Base-by-base conservation (phyloP, 1,284 basidiomycete species). In the Ustilago vetiveriae region DNA sequence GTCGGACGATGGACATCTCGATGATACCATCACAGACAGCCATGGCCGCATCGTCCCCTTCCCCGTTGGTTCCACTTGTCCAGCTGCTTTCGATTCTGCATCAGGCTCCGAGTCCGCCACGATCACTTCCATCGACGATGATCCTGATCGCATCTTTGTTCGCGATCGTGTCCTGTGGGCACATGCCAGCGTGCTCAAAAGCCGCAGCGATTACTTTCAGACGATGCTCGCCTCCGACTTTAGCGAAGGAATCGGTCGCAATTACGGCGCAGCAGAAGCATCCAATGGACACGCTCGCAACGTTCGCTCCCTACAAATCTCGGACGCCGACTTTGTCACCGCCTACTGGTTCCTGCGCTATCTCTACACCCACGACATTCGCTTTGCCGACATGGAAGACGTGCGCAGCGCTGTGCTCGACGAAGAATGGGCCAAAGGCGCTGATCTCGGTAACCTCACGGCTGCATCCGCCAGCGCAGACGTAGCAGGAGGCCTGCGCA, bases 291-390 rank as follows among this genome's bases (percentile, higher is more conserved):
- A n/a, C 30, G 65, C 26, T 33, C 65, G 60, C 36, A 54, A 44
- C n/a, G 56, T 74, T 9, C 64, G 76, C 74, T 88, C 88, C 1
- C 83, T 92, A 38, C 83, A 89, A 23, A 89, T 92, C 10, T 89
- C 91, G 72, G 91, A 92, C 80, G 90, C 90, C 8, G 90, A 90
- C 68, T 93, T 90, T 72, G 86, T 88, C 43, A 91, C 90, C 0
- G 87, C 91, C 4, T 92, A 91, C 79, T 92, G 90, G 90, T 83
- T 92, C 46, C 82, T 92, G 48, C 90, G 90, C 70, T 92, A 87
- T 82, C 87, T 91, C 33, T 92, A 92, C 75, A 88, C 89, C 3
- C 90, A 91, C 75, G 79, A 84, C 47, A 79, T 85, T 27, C 65
- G 75, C 3, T 84, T 79, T 41, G 56, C 70, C 7, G 56, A 59